These are phyloP conservation scores for Sherardia arvensis DNA, from an alignment of 257 asterid species.

Conservation along the genomic window DNA sequence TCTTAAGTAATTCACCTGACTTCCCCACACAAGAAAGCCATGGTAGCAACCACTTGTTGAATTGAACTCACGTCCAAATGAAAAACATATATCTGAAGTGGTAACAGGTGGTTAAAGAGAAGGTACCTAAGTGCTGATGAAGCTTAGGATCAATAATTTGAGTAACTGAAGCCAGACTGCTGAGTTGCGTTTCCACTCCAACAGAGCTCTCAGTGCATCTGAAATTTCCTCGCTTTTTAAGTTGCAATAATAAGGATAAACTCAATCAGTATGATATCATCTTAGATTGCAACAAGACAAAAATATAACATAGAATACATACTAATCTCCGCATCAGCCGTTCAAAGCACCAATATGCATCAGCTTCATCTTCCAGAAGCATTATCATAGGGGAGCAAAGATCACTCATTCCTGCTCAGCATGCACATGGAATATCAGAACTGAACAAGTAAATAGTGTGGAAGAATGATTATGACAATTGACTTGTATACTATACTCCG, in stretches of 20 bases:
- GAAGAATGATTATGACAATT: neutral
- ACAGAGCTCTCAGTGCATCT: constrained; percentile 83
- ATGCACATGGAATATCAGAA: constrained; percentile 10
- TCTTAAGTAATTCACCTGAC: neutral
- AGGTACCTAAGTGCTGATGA: constrained; percentile 86
- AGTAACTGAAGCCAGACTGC: constrained; percentile 73
- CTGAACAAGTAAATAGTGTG: neutral
- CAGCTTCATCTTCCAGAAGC: constrained; percentile 85
- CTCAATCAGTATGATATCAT: constrained; percentile 7
- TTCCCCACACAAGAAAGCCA: neutral
- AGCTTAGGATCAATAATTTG: constrained; percentile 93
- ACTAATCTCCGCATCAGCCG: constrained; percentile 88
- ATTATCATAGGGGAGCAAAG: constrained; percentile 93
- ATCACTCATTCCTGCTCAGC: constrained; percentile 88
- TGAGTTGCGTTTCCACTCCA: constrained; percentile 83
- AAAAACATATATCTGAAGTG: neutral
- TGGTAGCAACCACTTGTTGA: neutral
- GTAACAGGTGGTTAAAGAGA: constrained; percentile 5
- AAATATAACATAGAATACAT: constrained; percentile 6
- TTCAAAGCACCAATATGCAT: constrained; percentile 96
- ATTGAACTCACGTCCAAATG: neutral
- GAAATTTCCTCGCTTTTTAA: constrained; percentile 92
- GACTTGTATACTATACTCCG: constrained; percentile 2
- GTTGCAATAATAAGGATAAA: constrained; percentile 20
- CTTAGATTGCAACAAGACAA: neutral